Evolutionary conservation across 2,329 filamentous ascomycete genomes (phyloP), one percentile per base, ranked within the genome.

Genomic region (Monosporascus sp.): DNA sequence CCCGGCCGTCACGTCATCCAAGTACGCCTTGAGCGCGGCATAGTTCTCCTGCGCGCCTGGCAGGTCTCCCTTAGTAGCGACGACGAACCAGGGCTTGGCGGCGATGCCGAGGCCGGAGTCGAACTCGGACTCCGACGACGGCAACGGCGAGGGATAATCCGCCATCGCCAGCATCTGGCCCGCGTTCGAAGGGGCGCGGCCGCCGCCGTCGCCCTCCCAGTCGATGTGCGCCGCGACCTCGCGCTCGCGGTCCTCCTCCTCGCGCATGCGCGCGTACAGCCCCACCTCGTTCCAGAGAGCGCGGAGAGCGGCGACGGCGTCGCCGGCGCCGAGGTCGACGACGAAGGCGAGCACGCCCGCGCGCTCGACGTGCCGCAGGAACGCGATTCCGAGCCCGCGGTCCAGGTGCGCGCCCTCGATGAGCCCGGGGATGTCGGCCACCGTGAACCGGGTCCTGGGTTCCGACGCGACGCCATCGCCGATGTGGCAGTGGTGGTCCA

Each of bases 31-130:
- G 60, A 99, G 74, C 50, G 74, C 71, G 37, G 70, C 72, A 68
- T 90, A 99, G 66, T 94, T 95, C 24, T 84, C 80, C 68, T 91
- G 82, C 2, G 94, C 96, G 3, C 80, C 81, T 3, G 86, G 82
- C 51, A 96, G 69, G 68, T 97, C 93, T 1, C 90, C 92, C 72
- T 97, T 97, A 20, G 92, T 97, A 1, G 90, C 93, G 44, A 97
- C 85, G 5, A 97, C 92, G 64, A 96, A 94, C 94, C 94, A 99
- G 1, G 94, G 92, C 74, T 99, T 99, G 37, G 82, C 83, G n/a
- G 89, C 88, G 60, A 97, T 95, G 41, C 87, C 84, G n/a, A 89
- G 67, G n/a, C 70, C 77, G 3, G 70, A 67, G 43, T 64, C 57
- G 24, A 47, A 40, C 20, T 55, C 51, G 31, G 46, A 40, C 37